Percentiles rank a stretch among this genome's conserved stretches.
These are phyloP conservation scores for Clarireedia monteithiana DNA, from an alignment of 2,329 filamentous ascomycete genomes.

Conservation along the genomic window DNA sequence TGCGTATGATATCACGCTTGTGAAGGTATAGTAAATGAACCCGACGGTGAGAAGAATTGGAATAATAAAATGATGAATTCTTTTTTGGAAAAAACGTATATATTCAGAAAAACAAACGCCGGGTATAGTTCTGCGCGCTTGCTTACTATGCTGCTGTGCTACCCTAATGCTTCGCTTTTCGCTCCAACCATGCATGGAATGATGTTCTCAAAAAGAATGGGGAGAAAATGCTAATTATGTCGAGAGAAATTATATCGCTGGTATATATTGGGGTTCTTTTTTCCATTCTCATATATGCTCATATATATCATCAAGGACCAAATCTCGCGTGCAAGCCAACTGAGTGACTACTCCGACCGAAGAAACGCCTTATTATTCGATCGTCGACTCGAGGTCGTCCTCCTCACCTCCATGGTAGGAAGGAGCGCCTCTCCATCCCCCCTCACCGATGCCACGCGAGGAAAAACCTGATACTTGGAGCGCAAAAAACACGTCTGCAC, in stretches of 20 bases:
- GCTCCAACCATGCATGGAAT: background rate
- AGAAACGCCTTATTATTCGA: slow-evolving; percentile 15
- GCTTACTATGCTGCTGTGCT: slow-evolving; percentile 19
- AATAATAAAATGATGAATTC: background rate
- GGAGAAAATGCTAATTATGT: background rate
- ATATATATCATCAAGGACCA: no score
- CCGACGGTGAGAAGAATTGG: background rate
- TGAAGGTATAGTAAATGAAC: background rate
- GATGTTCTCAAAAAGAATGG: background rate
- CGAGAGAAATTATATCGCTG: background rate
- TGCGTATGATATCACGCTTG: background rate
- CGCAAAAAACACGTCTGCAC: slow-evolving; percentile 24
- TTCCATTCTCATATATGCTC: background rate
- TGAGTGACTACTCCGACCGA: slow-evolving; percentile 19
- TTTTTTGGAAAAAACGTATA: background rate
- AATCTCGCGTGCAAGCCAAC: no score
- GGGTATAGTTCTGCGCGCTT: slow-evolving; percentile 9
- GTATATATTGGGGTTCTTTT: background rate
- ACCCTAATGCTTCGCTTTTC: slow-evolving; percentile 4
- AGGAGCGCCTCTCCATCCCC: slow-evolving; percentile 23
- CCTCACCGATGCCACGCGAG: slow-evolving; percentile 25
- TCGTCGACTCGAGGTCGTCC: slow-evolving; percentile 14
- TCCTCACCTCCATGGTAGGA: slow-evolving; percentile 27
- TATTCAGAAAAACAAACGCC: slow-evolving; percentile 5
- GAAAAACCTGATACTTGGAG: slow-evolving; percentile 21